Evolutionary conservation across 1,139 yeast genomes (phyloP).

Genomic region (Chernovozyma aurita): DNA sequence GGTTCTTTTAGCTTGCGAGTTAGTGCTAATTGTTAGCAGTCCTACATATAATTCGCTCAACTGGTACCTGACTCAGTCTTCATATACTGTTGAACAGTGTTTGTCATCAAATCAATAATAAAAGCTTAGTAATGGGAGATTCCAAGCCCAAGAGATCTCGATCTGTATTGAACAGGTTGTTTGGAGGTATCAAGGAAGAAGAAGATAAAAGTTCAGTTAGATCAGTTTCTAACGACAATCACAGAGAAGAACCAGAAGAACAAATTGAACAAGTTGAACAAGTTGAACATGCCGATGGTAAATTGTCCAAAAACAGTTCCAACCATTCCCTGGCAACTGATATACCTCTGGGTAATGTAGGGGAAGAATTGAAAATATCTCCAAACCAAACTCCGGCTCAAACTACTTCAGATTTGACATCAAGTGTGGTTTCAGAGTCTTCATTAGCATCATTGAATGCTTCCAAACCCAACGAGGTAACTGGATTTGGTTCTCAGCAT

Average conservation of each 20-base stretch:
- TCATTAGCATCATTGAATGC: neutral
- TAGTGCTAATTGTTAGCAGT: no score
- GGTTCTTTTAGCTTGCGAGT: no score
- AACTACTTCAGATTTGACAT: neutral
- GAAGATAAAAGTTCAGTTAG: neutral
- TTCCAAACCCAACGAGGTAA: neutral
- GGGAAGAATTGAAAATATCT: no score
- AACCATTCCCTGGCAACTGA: no score
- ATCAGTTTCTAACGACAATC: slow-evolving; percentile 1
- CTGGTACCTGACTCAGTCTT: no score
- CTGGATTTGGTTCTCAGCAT: no score
- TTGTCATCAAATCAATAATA: no score
- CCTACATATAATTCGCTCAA: no score
- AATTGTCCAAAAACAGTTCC: no score
- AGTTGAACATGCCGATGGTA: no score
- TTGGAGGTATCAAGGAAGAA: slow-evolving; percentile 16
- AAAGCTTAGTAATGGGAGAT: slow-evolving; percentile 15
- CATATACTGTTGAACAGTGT: no score
- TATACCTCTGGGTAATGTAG: no score
- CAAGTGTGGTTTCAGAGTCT: neutral
- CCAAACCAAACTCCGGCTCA: neutral
- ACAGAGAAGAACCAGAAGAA: slow-evolving; percentile 1
- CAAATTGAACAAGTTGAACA: neutral
- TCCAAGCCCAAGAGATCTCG: slow-evolving; percentile 26
- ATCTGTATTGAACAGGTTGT: slow-evolving; percentile 29